Evolutionary conservation across 331 rosid genomes (phyloP), one percentile per base, ranked within the genome.

Genomic region (Quercus lobata): DNA sequence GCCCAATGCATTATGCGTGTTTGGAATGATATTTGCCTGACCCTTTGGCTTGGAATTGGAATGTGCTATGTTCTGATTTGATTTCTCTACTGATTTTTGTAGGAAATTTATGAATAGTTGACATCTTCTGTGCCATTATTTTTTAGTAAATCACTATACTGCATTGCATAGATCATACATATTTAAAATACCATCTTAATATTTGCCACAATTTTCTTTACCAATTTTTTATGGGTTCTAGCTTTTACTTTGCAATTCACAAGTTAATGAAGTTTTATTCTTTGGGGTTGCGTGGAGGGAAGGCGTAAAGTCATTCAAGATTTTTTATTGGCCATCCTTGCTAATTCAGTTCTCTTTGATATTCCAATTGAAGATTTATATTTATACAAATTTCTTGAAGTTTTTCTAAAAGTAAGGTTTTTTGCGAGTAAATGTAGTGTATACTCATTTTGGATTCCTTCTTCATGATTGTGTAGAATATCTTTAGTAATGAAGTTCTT

Each of bases 401-500:
- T 19, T 9, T 79, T 73, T 49, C 41, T 74, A 16, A 19, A 22
- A 24, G 18, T 46, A 52, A 57, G 62, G 35, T 57, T 62, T 32
- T 27, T 22, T 19, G 37, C 46, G 56, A 57, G 80, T 60, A 63
- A 57, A 27, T 44, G 71, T 37, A 19, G 46, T 52, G 6, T 17
- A 46, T 63, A 34, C 74, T 24, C 71, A 5, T 60, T 60, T 27
- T 75, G 49, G n/a, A 72, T 37, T 30, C 54, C 74, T 49, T 57
- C 78, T 79, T 60, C 58, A 17, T 22, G 63, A 81, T 52, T 71
- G 15, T 83, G 65, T 57, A 71, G 69, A 70, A 71, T 68, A 76
- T 37, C 72, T 15, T 73, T 19, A 55, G 6, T 41, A 22, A 32
- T 52, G 30, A 55, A 57, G 70, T 8, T 18, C 37, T 15, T 63